Base-by-base conservation (phyloP, 345 rosid genomes). In the Bruguiera sexangula region DNA sequence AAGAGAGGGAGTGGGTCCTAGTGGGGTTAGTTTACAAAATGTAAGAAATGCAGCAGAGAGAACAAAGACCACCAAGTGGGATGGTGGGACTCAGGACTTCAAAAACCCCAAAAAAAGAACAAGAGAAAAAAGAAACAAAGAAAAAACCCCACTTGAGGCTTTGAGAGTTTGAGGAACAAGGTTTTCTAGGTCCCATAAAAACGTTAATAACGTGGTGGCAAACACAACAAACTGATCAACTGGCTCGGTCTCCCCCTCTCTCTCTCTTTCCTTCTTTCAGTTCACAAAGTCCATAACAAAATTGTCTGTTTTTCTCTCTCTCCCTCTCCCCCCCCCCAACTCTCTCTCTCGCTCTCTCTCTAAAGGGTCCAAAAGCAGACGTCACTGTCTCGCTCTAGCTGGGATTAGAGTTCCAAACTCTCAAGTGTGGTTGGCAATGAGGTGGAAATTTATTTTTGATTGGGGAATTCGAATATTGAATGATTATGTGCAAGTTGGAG, bases 71-170 rank as follows among this genome's bases (percentile, higher is more conserved):
- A 75, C 64, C 88, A 75, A 81, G 85, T 79, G 84, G 82, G 69
- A 24, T 8, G 67, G 83, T 76, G 80, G 81, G 82, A 78, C 79
- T 79, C 66, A 80, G 82, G 84, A 78, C 79, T 79, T 69, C 75
- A 52, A 57, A 60, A 36, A 71, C 30, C 60, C 30, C 18, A 13
- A 3, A 43, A 43, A 13, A 8, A 43, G 18, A 15, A 34, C 37
- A 34, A 11, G 16, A 3, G 16, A 2, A 9, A 43, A 11, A 13
- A 13, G 8, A 21, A 62, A 48, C 2, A 71, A 30, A 52, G 69
- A 64, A 58, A 70, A 50, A 72, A 81, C 61, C 82, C 84, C 84
- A 82, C 77, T 75, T 71, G 66, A 63, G 72, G 68, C 55, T 71
- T 74, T 55, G 16, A 22, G 60, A 56, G 60, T 56, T 56, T 27